Conservation (phyloP, 2,329 filamentous ascomycete species). For the Dactylellina haptotyla region DNA sequence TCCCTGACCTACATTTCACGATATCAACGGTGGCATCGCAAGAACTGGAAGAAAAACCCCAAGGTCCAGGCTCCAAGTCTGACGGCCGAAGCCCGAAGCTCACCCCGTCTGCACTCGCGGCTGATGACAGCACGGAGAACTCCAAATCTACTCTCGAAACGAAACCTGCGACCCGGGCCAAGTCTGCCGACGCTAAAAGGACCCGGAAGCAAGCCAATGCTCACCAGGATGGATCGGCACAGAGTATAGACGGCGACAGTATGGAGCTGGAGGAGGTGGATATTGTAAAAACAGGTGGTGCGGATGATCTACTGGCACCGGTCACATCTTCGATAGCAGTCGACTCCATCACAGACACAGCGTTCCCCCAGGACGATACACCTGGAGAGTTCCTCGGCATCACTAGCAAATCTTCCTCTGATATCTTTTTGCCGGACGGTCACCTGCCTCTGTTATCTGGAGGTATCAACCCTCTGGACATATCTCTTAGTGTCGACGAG, state of each 20-base stretch:
- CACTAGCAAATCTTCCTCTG: constrained; percentile 4
- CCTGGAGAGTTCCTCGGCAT: constrained; percentile 23
- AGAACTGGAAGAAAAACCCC: constrained; percentile 10
- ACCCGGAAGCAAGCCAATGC: constrained; percentile 15
- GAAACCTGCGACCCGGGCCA: constrained; percentile 6
- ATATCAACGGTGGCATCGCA: constrained; percentile 38
- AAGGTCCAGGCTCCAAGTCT: constrained; percentile 6
- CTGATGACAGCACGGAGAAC: constrained; percentile 19
- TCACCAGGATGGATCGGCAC: constrained; percentile 13
- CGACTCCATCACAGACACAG: constrained; percentile 35
- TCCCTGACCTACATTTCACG: constrained; percentile 19
- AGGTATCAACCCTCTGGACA: constrained; percentile 50
- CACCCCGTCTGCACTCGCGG: constrained; percentile 14
- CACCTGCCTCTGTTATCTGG: constrained; percentile 37
- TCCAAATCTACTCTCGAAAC: constrained; percentile 24
- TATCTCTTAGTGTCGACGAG: constrained; percentile 47
- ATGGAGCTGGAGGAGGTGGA: constrained; percentile 37
- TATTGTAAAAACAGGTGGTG: constrained; percentile 10
- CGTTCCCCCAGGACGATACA: constrained; percentile 23
- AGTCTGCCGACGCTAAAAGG: constrained; percentile 13
- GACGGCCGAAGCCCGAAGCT: constrained; percentile 23
- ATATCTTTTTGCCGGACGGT: constrained; percentile 29
- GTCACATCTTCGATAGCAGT: constrained; percentile 37
- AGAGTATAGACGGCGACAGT: constrained; percentile 8
- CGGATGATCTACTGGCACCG: constrained; percentile 34